Conservation (phyloP, 139 green algal species). For the Desmodesmus armatus region DNA sequence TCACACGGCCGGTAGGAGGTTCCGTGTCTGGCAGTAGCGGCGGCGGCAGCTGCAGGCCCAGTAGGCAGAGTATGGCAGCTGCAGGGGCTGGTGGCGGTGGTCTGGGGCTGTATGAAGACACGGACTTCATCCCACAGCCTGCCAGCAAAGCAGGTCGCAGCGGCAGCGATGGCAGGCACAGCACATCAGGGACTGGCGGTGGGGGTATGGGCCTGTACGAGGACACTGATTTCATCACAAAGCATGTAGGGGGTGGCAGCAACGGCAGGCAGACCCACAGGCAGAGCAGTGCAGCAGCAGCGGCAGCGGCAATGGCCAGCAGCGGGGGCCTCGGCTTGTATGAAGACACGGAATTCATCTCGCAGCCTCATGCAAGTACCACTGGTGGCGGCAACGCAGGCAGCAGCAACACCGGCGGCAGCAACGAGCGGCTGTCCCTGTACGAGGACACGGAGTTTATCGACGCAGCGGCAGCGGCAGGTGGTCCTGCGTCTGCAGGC, state of each 20-base stretch:
- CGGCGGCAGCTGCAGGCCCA: not conserved
- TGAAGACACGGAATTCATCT: slow-evolving; percentile 56
- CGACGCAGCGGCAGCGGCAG: too few species aligned
- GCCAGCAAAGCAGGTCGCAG: not conserved
- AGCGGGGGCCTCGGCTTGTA: slow-evolving; percentile 1
- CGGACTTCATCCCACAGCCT: slow-evolving; percentile 44
- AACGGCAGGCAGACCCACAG: not conserved
- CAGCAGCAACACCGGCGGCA: too few species aligned
- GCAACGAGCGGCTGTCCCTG: too few species aligned
- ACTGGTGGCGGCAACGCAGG: too few species aligned
- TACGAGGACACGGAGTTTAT: too few species aligned
- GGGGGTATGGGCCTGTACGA: slow-evolving; percentile 48
- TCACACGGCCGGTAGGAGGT: not conserved
- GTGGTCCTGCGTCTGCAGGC: not conserved
- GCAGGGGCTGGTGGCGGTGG: not conserved
- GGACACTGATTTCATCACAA: slow-evolving; percentile 57
- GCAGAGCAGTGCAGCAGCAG: not conserved
- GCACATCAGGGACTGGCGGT: too few species aligned
- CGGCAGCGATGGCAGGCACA: not conserved
- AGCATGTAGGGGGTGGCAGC: not conserved
- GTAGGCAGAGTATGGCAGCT: not conserved
- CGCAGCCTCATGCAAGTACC: not conserved
- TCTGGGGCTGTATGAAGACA: slow-evolving; percentile 55
- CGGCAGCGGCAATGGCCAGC: not conserved
- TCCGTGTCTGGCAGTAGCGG: not conserved